Conservation (phyloP, 768 basidiomycete species). For the Podaxis carcinomalis region DNA sequence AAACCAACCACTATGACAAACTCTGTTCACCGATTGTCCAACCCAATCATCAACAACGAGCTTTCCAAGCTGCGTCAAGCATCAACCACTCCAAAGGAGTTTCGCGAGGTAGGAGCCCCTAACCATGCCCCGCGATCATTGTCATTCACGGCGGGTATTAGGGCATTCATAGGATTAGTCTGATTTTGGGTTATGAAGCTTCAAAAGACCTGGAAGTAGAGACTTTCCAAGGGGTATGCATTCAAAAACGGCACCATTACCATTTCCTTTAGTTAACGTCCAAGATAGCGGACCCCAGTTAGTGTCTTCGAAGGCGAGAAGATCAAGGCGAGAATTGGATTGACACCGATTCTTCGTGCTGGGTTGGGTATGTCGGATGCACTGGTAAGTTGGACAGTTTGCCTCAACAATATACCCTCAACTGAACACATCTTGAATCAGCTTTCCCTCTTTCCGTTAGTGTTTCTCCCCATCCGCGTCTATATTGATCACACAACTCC, state of each 20-base stretch:
- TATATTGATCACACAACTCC: too few species aligned
- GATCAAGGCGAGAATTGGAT: slow-evolving; percentile 75
- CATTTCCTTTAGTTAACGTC: slow-evolving; percentile 6
- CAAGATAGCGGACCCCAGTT: slow-evolving; percentile 70
- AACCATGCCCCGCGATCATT: neutral
- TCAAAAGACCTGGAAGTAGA: slow-evolving; percentile 62
- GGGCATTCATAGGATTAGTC: slow-evolving; percentile 72
- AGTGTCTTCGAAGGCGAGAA: slow-evolving; percentile 71
- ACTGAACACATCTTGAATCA: slow-evolving; percentile 17
- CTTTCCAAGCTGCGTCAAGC: slow-evolving; percentile 65
- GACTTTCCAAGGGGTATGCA: slow-evolving; percentile 59
- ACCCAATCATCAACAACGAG: slow-evolving; percentile 71
- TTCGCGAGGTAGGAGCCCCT: slow-evolving; percentile 56
- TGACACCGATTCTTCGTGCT: slow-evolving; percentile 90
- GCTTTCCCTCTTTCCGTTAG: slow-evolving; percentile 81
- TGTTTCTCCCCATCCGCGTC: slow-evolving; percentile 8
- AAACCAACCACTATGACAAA: slow-evolving; percentile 19
- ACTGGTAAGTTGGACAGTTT: slow-evolving; percentile 47
- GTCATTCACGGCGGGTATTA: slow-evolving; percentile 21
- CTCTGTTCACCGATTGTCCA: slow-evolving; percentile 51
- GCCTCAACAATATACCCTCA: neutral
- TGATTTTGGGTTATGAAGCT: slow-evolving; percentile 83
- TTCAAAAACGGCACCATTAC: neutral
- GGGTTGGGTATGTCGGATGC: slow-evolving; percentile 93
- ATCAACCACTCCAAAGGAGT: slow-evolving; percentile 64